phyloP scores from a whole-genome alignment of 805 yeast species.

The Ogataea chonburiensis region DNA sequence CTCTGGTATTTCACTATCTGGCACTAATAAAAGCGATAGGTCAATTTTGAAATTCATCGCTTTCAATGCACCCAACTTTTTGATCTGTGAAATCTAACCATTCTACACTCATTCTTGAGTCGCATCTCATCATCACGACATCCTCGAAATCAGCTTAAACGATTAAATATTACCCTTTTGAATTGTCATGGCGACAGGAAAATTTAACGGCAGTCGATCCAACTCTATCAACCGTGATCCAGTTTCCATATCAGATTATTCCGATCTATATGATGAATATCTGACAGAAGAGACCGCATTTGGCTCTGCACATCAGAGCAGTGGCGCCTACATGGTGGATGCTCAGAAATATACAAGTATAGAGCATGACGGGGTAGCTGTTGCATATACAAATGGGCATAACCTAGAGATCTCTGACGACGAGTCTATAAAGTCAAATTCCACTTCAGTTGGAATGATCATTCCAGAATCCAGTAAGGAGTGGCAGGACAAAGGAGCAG shows the following conservation, averaged over 20 bases:
- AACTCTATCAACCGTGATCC: constrained; percentile 5
- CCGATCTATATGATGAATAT: constrained; percentile 32
- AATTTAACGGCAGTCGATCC: constrained; percentile 14
- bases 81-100: not conserved
- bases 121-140: constrained; percentile 1
- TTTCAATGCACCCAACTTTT: constrained; percentile 4
- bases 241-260: constrained; percentile 17
- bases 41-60: constrained; percentile 1
- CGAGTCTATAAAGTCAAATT: constrained; percentile 1
- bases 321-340: not conserved
- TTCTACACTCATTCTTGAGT: constrained; percentile 1
- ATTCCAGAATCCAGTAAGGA: constrained; percentile 35
- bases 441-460: constrained; percentile 5
- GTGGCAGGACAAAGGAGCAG: constrained; percentile 62
- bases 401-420: constrained; percentile 2
- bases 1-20: too few relatives aligned
- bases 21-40: constrained; percentile 6
- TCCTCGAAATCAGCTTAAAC: too few relatives aligned
- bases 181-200: constrained; percentile 6
- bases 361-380: constrained; percentile 1
- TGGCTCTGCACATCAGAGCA: constrained; percentile 1
- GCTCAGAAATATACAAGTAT: constrained; percentile 1
- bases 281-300: constrained; percentile 13
- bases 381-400: constrained; percentile 3
- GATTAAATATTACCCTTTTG: too few relatives aligned